Evolutionary conservation across 768 basidiomycete species (phyloP), one percentile per base, ranked within the genome.

Genomic region (Fistulinella prunicolor): DNA sequence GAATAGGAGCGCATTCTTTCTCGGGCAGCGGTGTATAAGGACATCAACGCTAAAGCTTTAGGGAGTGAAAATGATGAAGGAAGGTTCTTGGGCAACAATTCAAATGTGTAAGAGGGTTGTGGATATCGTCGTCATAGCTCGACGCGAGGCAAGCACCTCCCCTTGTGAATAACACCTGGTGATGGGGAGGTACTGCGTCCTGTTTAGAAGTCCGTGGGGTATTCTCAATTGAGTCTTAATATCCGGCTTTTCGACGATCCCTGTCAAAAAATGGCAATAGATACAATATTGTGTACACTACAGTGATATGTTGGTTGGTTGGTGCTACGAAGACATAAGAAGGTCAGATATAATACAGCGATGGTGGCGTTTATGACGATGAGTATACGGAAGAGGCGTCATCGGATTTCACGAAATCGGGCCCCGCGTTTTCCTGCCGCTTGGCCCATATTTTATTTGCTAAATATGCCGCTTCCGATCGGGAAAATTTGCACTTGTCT

Each of bases 321-420:
- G 30, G 16, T 32, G 24, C 50, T 51, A 62, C 46, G 44, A 38
- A 52, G 12, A 46, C 16, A 51, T 50, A 42, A 46, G n/a, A 35
- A 19, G 16, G 45, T 26, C 22, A 14, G 22, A n/a, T 22, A 32
- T 26, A 42, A 34, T 13, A 16, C 32, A 12, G 14, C 14, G n/a
- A 40, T 9, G 19, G 9, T 17, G 17, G 14, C 16, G 9, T 24
- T 22, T 23, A 42, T 26, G 7, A 54, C 29, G 38, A 34, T 0
- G 56, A 64, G 5, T 29, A 40, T 3, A 58, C 38, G 19, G 56
- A 51, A 35, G 46, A 55, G 35, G 17, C 4, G 14, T 59, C 54
- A 28, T 56, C 52, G 8, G 44, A 50, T 47, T 64, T 64, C 26
- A 64, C 56, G 21, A 59, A 62, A 21, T 62, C 54, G 1, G 61